Evolutionary conservation across 441 rosid genomes (phyloP).

Genomic region (Bruguiera hainesii): DNA sequence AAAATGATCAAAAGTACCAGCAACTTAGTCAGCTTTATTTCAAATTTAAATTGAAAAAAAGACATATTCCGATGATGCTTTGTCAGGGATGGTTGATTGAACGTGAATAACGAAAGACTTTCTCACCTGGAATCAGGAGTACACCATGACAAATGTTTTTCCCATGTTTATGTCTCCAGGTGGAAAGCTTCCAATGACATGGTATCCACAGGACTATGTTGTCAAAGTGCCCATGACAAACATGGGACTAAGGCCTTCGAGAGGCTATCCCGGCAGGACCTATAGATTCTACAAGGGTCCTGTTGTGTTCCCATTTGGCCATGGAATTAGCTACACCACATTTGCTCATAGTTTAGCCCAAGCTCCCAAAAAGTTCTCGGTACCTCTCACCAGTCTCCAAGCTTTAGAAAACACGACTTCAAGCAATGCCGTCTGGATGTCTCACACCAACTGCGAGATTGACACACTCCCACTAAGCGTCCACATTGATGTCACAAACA

Average conservation of each 20-base stretch:
- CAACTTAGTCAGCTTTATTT: neutral
- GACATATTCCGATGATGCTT: neutral
- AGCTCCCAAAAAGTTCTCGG: constrained; percentile 38
- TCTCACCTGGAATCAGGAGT: neutral
- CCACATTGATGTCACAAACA: constrained; percentile 60
- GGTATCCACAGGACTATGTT: constrained; percentile 82
- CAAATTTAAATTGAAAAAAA: neutral
- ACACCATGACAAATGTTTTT: neutral
- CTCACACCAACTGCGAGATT: constrained; percentile 49
- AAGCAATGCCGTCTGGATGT: constrained; percentile 37
- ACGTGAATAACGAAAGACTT: neutral
- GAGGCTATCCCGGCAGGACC: constrained; percentile 74
- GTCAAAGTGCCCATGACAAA: constrained; percentile 73
- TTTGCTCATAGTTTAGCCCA: constrained; percentile 41
- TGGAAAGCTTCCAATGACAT: constrained; percentile 88
- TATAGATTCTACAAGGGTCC: constrained; percentile 92
- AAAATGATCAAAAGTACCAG: neutral
- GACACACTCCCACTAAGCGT: constrained; percentile 31
- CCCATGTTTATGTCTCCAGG: constrained; percentile 28
- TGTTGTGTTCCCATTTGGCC: constrained; percentile 79
- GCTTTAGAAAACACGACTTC: constrained; percentile 37
- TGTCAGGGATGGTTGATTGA: neutral
- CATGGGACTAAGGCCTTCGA: constrained; percentile 66
- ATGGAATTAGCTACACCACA: constrained; percentile 65
- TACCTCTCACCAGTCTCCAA: constrained; percentile 31